Conservation (phyloP, 1,284 basidiomycete genomes). For the Ustilago bromivora region DNA sequence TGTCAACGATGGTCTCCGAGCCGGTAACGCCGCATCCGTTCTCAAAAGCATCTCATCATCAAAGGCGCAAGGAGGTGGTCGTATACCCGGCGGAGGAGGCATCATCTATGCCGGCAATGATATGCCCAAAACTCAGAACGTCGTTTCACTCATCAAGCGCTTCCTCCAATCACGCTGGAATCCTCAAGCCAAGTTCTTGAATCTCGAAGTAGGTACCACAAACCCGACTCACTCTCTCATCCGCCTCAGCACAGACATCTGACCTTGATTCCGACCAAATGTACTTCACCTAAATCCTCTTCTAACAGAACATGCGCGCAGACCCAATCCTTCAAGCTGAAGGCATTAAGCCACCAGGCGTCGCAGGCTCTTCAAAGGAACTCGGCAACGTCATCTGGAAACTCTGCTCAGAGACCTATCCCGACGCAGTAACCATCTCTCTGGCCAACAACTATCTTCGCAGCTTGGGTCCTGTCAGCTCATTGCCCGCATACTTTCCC, state of each 20-base stretch:
- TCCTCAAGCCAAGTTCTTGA: conserved; percentile 75
- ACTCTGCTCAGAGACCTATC: conserved; percentile 80
- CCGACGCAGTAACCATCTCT: conserved; percentile 73
- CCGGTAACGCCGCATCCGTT: conserved; percentile 42
- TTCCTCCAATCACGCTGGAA: conserved; percentile 63
- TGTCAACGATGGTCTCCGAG: conserved; percentile 46
- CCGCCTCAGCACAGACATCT: background rate
- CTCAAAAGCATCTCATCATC: conserved; percentile 49
- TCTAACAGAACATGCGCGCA: conserved; percentile 74
- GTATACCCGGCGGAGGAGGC: conserved; percentile 50
- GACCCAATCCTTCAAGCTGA: conserved; percentile 80
- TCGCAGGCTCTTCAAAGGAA: conserved; percentile 74
- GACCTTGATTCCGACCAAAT: background rate
- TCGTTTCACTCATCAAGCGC: conserved; percentile 52
- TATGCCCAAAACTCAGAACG: conserved; percentile 51
- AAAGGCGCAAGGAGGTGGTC: conserved; percentile 47
- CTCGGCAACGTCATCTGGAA: conserved; percentile 87
- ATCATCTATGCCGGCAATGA: conserved; percentile 43
- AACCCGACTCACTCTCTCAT: too few relatives aligned
- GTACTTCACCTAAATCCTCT: background rate
- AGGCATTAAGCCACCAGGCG: conserved; percentile 78
- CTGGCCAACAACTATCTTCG: conserved; percentile 58
- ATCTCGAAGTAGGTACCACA: conserved; percentile 73
- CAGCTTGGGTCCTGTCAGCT: conserved; percentile 47
- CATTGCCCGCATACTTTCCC: conserved; percentile 72